Conservation (phyloP, 2,329 filamentous ascomycete species). For the Talaromyces amestolkiae region DNA sequence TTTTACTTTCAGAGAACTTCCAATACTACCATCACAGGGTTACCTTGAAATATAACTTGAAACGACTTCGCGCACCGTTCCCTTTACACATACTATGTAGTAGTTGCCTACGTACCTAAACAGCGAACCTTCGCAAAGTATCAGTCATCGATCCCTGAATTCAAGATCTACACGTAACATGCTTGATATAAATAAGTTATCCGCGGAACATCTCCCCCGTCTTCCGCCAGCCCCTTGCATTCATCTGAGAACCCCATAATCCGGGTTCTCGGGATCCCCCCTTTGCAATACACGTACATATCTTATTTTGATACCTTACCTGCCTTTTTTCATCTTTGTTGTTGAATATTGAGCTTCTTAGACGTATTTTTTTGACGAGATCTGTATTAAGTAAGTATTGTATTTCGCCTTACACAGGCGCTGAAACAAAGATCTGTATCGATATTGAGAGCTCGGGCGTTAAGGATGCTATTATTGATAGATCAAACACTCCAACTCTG, state of each 20-base stretch:
- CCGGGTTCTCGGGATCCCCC: neutral
- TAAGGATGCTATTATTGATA: neutral
- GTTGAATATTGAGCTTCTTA: neutral
- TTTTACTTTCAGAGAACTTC: neutral
- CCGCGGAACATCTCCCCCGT: constrained; percentile 1
- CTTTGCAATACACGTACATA: neutral
- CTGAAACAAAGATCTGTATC: neutral
- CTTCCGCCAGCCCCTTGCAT: constrained; percentile 11
- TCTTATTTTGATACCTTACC: neutral
- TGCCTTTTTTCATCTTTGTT: neutral
- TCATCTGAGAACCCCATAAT: constrained; percentile 2
- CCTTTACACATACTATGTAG: neutral
- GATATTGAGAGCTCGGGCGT: neutral
- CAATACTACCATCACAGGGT: neutral
- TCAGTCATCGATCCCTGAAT: neutral
- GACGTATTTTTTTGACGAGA: neutral
- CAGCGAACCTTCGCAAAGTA: too few species aligned
- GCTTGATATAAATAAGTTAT: neutral
- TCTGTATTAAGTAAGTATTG: constrained; percentile 7
- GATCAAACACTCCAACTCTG: neutral
- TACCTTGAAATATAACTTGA: constrained; percentile 1
- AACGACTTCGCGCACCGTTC: neutral
- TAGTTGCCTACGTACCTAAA: neutral
- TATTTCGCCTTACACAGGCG: constrained; percentile 5
- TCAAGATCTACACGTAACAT: neutral